Evolutionary conservation across 768 basidiomycete species (phyloP).

Genomic region (Suillus lakei): DNA sequence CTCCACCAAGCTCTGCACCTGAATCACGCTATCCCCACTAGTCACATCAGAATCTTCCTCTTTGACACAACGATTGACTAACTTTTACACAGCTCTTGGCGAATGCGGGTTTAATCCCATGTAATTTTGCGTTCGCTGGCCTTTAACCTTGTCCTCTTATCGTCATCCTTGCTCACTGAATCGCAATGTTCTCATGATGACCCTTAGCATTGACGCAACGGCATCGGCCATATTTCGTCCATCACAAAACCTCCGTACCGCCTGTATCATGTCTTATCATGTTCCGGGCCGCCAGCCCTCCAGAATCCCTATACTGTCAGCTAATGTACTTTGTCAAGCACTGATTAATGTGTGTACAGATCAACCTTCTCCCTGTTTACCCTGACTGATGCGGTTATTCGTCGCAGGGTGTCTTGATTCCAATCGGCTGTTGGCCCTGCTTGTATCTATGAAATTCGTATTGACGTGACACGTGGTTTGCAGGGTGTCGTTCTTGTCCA

Average conservation of each 20-base stretch:
- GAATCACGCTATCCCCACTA: neutral
- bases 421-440: neutral
- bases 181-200: neutral
- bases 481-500: neutral
- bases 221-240: neutral
- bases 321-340: neutral
- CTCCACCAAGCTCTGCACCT: neutral
- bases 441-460: neutral
- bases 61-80: neutral
- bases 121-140: neutral
- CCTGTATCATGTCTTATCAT: neutral
- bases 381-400: neutral
- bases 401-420: neutral
- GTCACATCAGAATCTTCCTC: neutral
- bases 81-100: neutral
- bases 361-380: neutral
- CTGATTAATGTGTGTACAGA: neutral
- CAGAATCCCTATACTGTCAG: neutral
- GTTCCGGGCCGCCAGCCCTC: neutral
- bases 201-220: neutral
- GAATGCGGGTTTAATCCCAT: neutral
- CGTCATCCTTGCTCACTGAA: slow-evolving; percentile 4
- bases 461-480: slow-evolving; percentile 1
- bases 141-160: neutral
- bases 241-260: neutral